These are phyloP conservation scores for Aphanocladium album DNA, from an alignment of 2,329 filamentous ascomycete species.

Conservation along the genomic window DNA sequence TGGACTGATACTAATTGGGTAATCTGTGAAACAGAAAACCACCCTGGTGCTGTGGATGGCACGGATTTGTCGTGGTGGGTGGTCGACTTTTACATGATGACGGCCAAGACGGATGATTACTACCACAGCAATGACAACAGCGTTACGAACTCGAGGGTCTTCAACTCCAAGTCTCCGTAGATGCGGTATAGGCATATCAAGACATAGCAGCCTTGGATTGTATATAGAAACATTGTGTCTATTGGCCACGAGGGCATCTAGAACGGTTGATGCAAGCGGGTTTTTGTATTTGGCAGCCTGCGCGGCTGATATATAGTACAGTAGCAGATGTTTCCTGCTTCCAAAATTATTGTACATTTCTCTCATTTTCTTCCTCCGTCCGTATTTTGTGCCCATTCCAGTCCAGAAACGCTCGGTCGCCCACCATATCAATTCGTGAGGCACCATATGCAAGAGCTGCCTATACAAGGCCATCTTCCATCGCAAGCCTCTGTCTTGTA, in stretches of 20 bases:
- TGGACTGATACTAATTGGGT: background rate
- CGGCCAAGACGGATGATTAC: background rate
- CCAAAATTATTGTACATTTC: slow-evolving; percentile 2
- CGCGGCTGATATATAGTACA: slow-evolving; percentile 1
- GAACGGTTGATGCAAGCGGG: background rate
- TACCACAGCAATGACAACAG: background rate
- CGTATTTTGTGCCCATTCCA: background rate
- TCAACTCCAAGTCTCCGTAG: background rate
- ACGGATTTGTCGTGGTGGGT: slow-evolving; percentile 5
- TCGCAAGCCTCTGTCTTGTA: too few species aligned
- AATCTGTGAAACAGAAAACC: background rate
- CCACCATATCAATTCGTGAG: background rate
- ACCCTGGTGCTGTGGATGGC: background rate
- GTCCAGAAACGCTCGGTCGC: background rate
- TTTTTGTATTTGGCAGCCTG: slow-evolving; percentile 3
- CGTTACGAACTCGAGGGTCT: background rate
- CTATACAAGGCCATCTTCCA: too few species aligned
- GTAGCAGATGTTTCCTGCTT: background rate
- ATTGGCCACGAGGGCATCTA: background rate
- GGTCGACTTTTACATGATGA: background rate
- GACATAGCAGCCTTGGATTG: background rate
- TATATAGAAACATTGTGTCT: background rate
- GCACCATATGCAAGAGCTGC: background rate
- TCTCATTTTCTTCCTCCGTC: background rate
- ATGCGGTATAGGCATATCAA: background rate